phyloP scores from a whole-genome alignment of 2,329 filamentous ascomycete species.

The Cladobotryum protrusum region DNA sequence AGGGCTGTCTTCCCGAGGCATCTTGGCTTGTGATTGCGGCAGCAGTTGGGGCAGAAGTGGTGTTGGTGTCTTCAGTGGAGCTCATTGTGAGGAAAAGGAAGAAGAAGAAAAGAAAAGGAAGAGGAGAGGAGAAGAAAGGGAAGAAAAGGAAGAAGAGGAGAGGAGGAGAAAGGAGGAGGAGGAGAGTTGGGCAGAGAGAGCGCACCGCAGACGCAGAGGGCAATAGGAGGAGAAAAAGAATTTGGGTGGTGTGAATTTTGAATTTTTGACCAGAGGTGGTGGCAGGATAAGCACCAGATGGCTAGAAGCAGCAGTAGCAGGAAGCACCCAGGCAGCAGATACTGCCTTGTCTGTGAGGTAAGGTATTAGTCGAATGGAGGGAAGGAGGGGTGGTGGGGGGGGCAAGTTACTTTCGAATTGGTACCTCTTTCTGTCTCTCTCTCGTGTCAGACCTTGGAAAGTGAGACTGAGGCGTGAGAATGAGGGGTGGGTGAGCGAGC shows the following conservation, averaged over 20 bases:
- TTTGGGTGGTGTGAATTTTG: background rate
- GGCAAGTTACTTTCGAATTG: too few species aligned
- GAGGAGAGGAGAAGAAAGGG: conserved; percentile 23
- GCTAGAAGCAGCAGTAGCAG: background rate
- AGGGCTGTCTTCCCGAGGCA: conserved; percentile 58
- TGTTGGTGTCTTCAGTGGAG: conserved; percentile 16
- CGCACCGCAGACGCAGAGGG: background rate
- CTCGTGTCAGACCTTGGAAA: too few species aligned
- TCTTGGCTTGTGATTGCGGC: conserved; percentile 33
- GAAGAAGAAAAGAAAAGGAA: conserved; percentile 22
- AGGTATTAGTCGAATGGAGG: too few species aligned
- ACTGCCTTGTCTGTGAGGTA: too few species aligned
- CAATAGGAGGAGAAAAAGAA: background rate
- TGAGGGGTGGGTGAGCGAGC: too few species aligned
- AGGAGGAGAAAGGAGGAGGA: conserved; percentile 17
- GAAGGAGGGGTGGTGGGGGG: too few species aligned
- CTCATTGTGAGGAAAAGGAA: conserved; percentile 29
- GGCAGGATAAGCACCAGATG: background rate
- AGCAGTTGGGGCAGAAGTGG: conserved; percentile 22
- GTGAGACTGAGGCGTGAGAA: too few species aligned
- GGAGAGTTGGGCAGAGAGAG: conserved; percentile 14
- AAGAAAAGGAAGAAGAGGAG: conserved; percentile 21
- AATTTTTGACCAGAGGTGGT: background rate
- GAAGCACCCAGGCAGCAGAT: background rate
- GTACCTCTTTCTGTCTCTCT: too few species aligned